Base-by-base conservation (phyloP, 2,329 filamentous ascomycete genomes). In the Cladophialophora carrionii region DNA sequence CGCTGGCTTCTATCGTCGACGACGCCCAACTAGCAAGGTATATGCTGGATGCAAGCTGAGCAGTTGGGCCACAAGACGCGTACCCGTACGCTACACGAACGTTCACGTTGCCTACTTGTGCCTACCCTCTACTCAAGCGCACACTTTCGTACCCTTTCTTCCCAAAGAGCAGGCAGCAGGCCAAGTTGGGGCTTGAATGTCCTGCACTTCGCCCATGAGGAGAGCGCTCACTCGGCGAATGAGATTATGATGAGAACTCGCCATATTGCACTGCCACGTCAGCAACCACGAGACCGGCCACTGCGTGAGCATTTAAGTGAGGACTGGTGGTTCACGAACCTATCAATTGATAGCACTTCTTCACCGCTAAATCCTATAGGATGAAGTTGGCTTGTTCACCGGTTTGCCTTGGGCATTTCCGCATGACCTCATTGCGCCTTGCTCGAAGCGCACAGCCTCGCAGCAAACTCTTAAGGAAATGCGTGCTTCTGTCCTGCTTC, bases 241-340 rank as follows among this genome's bases (percentile, higher is more conserved):
- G 57, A 48, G 57, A 31, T 46, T 48, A 48, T 59, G 57, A 41
- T 59, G 26, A 32, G 14, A 20, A 32, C 43, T 51, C 46, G 10
- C 53, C 26, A 22, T 58, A 17, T 43, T 43, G 8, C n/a, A 29
- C 32, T 60, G 57, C 58, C 58, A 61, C 58, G 58, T 61, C 58
- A 61, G 49, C 57, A 52, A 24, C 56, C 56, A 34, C 29, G 41
- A 49, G 43, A 26, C 43, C 29, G 12, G 26, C 56, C 56, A 31
- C 41, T 49, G 22, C 26, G 26, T 29, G 26, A 29, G 26, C 26
- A 29, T 29, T 6, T 29, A 3, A 29, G 26, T 29, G 26, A 29
- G 26, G 26, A 6, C 26, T 29, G 26, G 26, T 29, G 34, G 24
- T n/a, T 49, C 24, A 17, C 14, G 34, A 31, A 10, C 34, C 32